These are phyloP conservation scores for Artemisia princeps DNA, from an alignment of 140 eudicot species.

Conservation along the genomic window DNA sequence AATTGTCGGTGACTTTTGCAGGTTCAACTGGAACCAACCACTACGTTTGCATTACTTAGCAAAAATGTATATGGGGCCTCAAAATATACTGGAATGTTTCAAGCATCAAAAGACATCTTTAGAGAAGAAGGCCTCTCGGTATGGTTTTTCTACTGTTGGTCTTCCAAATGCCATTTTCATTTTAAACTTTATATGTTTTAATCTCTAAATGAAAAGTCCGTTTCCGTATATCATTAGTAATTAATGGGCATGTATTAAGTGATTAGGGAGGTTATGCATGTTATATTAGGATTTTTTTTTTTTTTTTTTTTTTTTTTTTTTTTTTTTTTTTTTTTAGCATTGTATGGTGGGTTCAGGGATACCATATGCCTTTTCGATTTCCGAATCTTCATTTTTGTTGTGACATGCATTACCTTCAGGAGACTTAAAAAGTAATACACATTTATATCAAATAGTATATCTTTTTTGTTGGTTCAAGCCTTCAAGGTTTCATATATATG, in stretches of 20 bases:
- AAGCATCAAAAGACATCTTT: constrained; percentile 80
- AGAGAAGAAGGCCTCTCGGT: constrained; percentile 88
- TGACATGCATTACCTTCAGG: background rate
- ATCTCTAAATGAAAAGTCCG: too few species aligned
- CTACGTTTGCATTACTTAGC: constrained; percentile 55
- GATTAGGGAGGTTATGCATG: too few species aligned
- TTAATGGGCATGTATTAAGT: too few species aligned
- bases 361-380: background rate
- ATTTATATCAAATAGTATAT: background rate
- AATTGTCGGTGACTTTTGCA: constrained; percentile 20
- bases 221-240: too few species aligned
- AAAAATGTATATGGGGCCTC: constrained; percentile 50
- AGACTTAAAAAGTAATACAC: too few species aligned
- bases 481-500: background rate
- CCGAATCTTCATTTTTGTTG: background rate
- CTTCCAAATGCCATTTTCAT: background rate
- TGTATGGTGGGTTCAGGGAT: background rate
- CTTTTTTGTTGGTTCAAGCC: background rate
- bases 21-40: constrained; percentile 95
- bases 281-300: too few species aligned
- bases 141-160: constrained; percentile 11
- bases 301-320: too few species aligned
- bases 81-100: constrained; percentile 84
- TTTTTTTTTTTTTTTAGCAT: background rate
- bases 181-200: too few species aligned